Conservation (phyloP, 2,329 filamentous ascomycete species). For the Colletotrichum australisinense region DNA sequence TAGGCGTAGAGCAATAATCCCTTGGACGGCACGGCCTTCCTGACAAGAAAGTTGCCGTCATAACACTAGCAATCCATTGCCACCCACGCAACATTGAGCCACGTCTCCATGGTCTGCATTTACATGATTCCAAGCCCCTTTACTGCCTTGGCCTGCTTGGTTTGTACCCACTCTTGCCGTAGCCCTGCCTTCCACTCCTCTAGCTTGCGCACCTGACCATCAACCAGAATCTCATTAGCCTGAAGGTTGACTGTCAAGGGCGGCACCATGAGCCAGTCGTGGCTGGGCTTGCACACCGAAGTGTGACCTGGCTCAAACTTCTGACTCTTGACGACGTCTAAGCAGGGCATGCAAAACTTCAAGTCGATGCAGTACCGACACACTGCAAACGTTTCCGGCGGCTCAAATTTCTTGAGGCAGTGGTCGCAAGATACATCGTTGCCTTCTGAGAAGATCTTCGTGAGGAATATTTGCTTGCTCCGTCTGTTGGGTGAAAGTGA, state of each 20-base stretch:
- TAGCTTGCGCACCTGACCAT: slow-evolving; percentile 46
- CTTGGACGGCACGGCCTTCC: too few species aligned
- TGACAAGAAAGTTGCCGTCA: neutral
- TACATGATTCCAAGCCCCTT: slow-evolving; percentile 17
- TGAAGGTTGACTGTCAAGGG: slow-evolving; percentile 48
- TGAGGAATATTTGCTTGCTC: slow-evolving; percentile 39
- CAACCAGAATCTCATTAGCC: slow-evolving; percentile 52
- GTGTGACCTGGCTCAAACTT: slow-evolving; percentile 43
- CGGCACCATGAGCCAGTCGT: slow-evolving; percentile 53
- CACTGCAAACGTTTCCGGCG: slow-evolving; percentile 46
- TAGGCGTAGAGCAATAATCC: neutral
- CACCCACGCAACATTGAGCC: neutral
- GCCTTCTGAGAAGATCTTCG: slow-evolving; percentile 35
- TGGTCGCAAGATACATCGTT: slow-evolving; percentile 45
- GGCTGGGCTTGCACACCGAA: slow-evolving; percentile 43
- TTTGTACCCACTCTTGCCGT: slow-evolving; percentile 39
- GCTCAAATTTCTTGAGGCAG: slow-evolving; percentile 48
- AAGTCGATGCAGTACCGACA: slow-evolving; percentile 53
- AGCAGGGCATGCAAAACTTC: slow-evolving; percentile 48
- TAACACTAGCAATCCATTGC: neutral
- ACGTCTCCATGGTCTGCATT: too few species aligned
- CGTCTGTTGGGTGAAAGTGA: slow-evolving; percentile 20
- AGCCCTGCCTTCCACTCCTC: slow-evolving; percentile 50
- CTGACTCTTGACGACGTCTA: slow-evolving; percentile 41
- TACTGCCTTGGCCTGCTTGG: neutral